Evolutionary conservation across 2,329 filamentous ascomycete genomes (phyloP), one percentile per base, ranked within the genome.

Genomic region (Paracamarosporium sp.): DNA sequence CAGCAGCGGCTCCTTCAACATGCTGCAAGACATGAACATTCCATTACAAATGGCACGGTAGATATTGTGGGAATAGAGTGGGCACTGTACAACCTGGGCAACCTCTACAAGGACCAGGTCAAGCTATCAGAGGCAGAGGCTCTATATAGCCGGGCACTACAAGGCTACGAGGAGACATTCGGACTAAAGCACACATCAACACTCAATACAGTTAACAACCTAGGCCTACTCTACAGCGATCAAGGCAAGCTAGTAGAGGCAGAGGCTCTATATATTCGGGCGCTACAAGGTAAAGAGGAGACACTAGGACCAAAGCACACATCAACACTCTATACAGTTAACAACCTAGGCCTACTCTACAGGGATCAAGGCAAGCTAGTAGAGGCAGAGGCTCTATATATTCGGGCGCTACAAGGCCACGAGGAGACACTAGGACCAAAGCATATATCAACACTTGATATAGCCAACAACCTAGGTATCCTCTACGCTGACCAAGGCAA

Each of bases 1-100:
- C 53, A 69, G 44, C 63, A 55, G 43, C 59, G 62, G 48, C 63
- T 65, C 8, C 48, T 68, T 41, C 60, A 50, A 54, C 63, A 66
- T 56, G 53, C 56, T 28, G 40, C 40, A 20, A 57, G 50, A 50
- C 43, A 54, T 36, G 43, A 43, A 30, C 8, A 50, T 22, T 53
- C 62, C 35, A 53, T 61, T 36, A 46, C n/a, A 13, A 31, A 60
- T 27, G 55, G 57, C 36, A 63, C 30, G 24, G 33, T 57, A 24
- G 54, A 56, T 50, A 44, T 47, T 35, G 35, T 59, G 13, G 56
- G 60, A 50, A 59, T 59, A 24, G 57, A 61, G 46, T 65, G 56
- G 54, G 62, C 53, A n/a, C 54, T 60, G 57, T 55, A 59, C 48
- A 59, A 57, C 46, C 50, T 66, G 51, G 63, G 59, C 41, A 17